A percentile compares a stretch with the other conserved stretches of the same genome.
phyloP scores from a whole-genome alignment of 192 early-diverging fungal species.

The Mortierella alpina region DNA sequence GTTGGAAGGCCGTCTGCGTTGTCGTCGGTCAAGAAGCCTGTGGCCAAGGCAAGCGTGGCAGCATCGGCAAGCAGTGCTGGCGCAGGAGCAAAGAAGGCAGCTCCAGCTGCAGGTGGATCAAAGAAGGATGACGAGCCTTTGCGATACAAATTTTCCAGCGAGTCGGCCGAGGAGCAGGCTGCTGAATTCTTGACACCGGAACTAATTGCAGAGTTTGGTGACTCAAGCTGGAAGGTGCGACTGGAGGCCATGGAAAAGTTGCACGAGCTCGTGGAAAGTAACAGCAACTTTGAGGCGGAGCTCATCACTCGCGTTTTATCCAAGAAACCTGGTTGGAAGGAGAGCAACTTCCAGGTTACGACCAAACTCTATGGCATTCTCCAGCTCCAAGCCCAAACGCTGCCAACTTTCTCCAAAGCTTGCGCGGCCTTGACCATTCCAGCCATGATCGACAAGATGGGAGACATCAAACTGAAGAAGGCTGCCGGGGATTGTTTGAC shows the following conservation, averaged over 20 bases:
- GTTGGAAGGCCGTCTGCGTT: slow-evolving; percentile 49
- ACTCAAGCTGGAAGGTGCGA: slow-evolving; percentile 89
- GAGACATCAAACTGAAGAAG: slow-evolving; percentile 95
- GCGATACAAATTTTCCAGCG: slow-evolving; percentile 76
- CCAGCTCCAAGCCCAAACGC: slow-evolving; percentile 72
- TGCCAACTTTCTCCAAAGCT: slow-evolving; percentile 74
- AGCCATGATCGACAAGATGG: slow-evolving; percentile 89
- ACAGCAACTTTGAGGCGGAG: slow-evolving; percentile 75
- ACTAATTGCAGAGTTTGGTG: slow-evolving; percentile 70
- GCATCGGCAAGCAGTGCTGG: slow-evolving; percentile 19
- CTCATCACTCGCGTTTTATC: slow-evolving; percentile 81
- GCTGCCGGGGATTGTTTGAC: slow-evolving; percentile 83
- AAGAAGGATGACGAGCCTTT: slow-evolving; percentile 71
- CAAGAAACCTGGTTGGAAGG: slow-evolving; percentile 95
- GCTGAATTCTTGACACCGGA: slow-evolving; percentile 70
- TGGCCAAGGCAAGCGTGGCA: slow-evolving; percentile 28
- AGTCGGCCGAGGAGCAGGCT: slow-evolving; percentile 75
- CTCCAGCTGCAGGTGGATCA: slow-evolving; percentile 47
- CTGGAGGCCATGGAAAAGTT: slow-evolving; percentile 86
- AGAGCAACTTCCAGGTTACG: slow-evolving; percentile 96
- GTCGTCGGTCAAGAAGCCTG: slow-evolving; percentile 42
- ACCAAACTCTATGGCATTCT: slow-evolving; percentile 80
- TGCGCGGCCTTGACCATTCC: slow-evolving; percentile 79
- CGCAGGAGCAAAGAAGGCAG: slow-evolving; percentile 34
- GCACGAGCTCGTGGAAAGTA: slow-evolving; percentile 70